A percentile compares a stretch with the other conserved stretches of the same genome.
Conservation (phyloP, 2,329 filamentous ascomycete species). For the Ceratocystis colombiana region DNA sequence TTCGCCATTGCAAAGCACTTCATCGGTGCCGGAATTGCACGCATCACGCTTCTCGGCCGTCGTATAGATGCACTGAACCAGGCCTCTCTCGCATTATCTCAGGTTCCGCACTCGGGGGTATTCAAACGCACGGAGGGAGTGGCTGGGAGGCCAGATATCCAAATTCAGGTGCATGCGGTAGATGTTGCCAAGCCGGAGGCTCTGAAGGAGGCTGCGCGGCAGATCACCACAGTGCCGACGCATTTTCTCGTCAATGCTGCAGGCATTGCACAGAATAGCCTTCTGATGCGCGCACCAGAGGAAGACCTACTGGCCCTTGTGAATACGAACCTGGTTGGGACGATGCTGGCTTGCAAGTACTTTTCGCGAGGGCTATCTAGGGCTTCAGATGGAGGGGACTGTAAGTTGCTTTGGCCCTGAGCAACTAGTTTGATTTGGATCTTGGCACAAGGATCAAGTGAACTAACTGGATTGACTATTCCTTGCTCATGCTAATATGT, state of each 20-base stretch:
- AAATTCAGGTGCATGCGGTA: background rate
- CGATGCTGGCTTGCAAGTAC: constrained; percentile 52
- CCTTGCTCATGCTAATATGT: constrained; percentile 5
- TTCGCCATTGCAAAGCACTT: constrained; percentile 57
- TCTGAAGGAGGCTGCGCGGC: constrained; percentile 1
- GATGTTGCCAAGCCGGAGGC: background rate
- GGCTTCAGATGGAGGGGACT: constrained; percentile 21
- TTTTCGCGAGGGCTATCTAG: constrained; percentile 28
- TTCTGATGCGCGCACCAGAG: constrained; percentile 48
- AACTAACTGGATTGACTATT: background rate
- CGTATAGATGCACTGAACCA: constrained; percentile 40
- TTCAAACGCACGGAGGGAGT: background rate
- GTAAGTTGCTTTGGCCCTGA: constrained; percentile 5
- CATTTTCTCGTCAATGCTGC: constrained; percentile 71
- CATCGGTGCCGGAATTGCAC: constrained; percentile 47
- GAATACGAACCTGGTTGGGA: constrained; percentile 58
- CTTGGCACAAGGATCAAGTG: background rate
- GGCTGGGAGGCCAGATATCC: constrained; percentile 31
- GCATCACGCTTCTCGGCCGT: constrained; percentile 52
- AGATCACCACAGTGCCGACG: constrained; percentile 27
- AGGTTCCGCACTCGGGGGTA: constrained; percentile 21
- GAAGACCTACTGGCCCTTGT: constrained; percentile 48
- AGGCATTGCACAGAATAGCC: constrained; percentile 55
- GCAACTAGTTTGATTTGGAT: background rate
- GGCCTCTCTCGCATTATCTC: constrained; percentile 31